These are phyloP conservation scores for Lichtheimia ramosa DNA, from an alignment of 371 early-diverging fungal genomes.

Conservation along the genomic window DNA sequence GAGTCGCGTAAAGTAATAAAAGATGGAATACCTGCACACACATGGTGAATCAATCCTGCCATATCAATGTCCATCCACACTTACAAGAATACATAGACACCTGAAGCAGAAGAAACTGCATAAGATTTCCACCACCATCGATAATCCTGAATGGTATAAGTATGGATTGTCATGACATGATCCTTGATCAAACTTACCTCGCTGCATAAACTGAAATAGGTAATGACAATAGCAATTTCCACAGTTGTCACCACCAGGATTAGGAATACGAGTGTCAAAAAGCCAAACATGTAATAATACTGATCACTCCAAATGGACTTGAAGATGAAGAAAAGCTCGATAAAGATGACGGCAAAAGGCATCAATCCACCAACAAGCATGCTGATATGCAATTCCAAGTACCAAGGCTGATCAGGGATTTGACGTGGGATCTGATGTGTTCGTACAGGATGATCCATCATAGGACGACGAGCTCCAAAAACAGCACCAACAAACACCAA, in stretches of 20 bases:
- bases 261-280: constrained; percentile 66
- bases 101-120: constrained; percentile 69
- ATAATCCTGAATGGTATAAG: constrained; percentile 50
- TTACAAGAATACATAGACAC: constrained; percentile 69
- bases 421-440: constrained; percentile 96
- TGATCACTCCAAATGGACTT: constrained; percentile 25
- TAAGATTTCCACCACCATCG: constrained; percentile 86
- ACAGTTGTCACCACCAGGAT: constrained; percentile 81
- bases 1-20: constrained; percentile 50
- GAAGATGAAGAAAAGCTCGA: constrained; percentile 54
- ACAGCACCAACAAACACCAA: constrained; percentile 73
- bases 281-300: constrained; percentile 83
- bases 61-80: too few species aligned
- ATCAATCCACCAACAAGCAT: constrained; percentile 81
- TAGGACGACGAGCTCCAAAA: constrained; percentile 68
- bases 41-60: too few species aligned
- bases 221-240: constrained; percentile 84
- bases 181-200: constrained; percentile 51
- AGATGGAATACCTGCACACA: constrained; percentile 42
- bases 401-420: constrained; percentile 84
- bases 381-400: constrained; percentile 58
- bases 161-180: neutral
- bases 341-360: constrained; percentile 90
- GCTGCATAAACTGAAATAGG: constrained; percentile 87
- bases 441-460: constrained; percentile 78